Conservation (phyloP, 2,329 filamentous ascomycete genomes). For the Trichoderma sp. region DNA sequence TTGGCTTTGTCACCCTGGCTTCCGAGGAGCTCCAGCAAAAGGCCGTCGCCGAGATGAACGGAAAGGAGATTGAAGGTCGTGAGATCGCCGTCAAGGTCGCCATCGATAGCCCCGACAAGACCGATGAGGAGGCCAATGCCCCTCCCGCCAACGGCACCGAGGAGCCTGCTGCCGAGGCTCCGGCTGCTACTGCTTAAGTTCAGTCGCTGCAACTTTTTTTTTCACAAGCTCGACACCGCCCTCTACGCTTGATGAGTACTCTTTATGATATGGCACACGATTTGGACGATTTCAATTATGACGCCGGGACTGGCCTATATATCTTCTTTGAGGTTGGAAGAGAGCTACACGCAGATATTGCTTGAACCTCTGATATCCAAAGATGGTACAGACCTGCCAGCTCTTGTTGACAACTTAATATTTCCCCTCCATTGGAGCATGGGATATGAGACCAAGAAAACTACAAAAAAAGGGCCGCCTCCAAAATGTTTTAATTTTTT, state of each 20-base stretch:
- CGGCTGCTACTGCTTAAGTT: conserved; percentile 41
- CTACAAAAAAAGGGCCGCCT: conserved; percentile 32
- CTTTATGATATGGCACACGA: conserved; percentile 46
- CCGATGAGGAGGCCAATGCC: conserved; percentile 76
- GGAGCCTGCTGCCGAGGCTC: conserved; percentile 36
- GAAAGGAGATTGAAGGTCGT: conserved; percentile 97
- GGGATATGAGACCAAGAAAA: conserved; percentile 35
- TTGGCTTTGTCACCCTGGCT: conserved; percentile 94
- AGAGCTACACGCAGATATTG: conserved; percentile 36
- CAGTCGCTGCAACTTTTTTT: conserved; percentile 31
- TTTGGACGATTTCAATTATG: conserved; percentile 46
- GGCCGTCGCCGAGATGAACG: conserved; percentile 98
- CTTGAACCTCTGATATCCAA: conserved; percentile 36
- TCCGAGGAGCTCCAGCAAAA: conserved; percentile 97
- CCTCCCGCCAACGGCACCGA: conserved; percentile 50
- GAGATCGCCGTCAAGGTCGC: conserved; percentile 99
- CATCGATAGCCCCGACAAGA: conserved; percentile 98
- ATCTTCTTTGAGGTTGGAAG: conserved; percentile 35
- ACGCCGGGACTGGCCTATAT: conserved; percentile 36
- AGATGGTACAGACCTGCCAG: conserved; percentile 37
- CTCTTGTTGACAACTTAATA: conserved; percentile 39
- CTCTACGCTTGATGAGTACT: conserved; percentile 38
- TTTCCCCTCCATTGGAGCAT: conserved; percentile 36
- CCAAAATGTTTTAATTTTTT: conserved; percentile 39
- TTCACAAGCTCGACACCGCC: conserved; percentile 36